These are phyloP conservation scores for Stylonectria norvegica DNA, from an alignment of 2,329 filamentous ascomycete species.

Conservation along the genomic window DNA sequence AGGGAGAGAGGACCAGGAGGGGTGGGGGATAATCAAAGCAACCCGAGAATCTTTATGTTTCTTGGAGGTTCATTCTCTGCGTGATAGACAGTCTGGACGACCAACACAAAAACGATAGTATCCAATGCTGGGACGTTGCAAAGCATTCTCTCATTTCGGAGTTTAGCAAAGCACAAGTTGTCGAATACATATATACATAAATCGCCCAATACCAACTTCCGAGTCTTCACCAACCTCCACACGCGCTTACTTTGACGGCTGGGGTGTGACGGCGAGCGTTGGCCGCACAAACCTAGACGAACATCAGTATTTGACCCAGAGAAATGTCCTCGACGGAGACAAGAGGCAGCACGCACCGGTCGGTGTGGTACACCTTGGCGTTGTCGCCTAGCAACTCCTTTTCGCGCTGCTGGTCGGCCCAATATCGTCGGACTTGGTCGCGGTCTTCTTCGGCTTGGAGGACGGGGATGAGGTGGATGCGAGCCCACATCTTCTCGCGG, in stretches of 20 bases:
- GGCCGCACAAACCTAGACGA: conserved; percentile 70
- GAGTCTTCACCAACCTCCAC: neutral
- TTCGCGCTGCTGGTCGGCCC: conserved; percentile 85
- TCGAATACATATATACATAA: conserved; percentile 27
- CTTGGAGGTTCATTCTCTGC: no score
- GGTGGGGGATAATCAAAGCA: no score
- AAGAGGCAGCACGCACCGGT: conserved; percentile 55
- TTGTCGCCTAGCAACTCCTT: conserved; percentile 84
- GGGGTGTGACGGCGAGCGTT: conserved; percentile 72
- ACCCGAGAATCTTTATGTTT: no score
- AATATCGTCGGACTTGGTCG: conserved; percentile 82
- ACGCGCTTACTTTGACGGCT: conserved; percentile 49
- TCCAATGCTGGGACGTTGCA: neutral
- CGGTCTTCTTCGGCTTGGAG: conserved; percentile 96
- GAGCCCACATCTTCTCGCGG: conserved; percentile 97
- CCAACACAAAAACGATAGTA: no score
- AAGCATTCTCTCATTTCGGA: neutral
- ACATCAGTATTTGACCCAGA: neutral
- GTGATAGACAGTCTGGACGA: no score
- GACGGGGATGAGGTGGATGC: conserved; percentile 89
- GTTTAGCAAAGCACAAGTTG: conserved; percentile 9
- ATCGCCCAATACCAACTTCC: neutral
- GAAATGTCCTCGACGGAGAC: neutral
- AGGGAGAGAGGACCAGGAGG: no score
- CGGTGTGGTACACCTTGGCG: conserved; percentile 80